phyloP scores from a whole-genome alignment of 495 filamentous ascomycete genomes.

The Neurospora sp. region DNA sequence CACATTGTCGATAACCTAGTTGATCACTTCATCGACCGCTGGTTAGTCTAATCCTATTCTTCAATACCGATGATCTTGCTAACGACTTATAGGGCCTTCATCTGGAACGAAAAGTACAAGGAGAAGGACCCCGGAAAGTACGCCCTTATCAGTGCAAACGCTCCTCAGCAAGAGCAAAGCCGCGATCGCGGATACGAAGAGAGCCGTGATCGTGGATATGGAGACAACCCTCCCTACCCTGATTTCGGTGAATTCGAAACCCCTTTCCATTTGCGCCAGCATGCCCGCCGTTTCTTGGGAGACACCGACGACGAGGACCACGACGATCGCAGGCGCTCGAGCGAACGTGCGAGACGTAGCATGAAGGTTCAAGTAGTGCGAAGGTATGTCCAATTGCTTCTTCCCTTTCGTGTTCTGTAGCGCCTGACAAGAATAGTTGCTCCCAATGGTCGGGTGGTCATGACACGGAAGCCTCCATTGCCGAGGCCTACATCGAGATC shows the following conservation, averaged over 20 bases:
- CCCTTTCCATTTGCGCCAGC: background rate
- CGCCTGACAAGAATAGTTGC: slow-evolving; percentile 30
- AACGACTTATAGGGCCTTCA: slow-evolving; percentile 58
- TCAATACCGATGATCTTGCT: background rate
- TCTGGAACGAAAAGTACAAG: slow-evolving; percentile 74
- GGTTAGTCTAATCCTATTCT: slow-evolving; percentile 17
- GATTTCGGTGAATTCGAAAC: background rate
- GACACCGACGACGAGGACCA: slow-evolving; percentile 15
- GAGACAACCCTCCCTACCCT: background rate
- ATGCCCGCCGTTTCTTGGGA: slow-evolving; percentile 19
- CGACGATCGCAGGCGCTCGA: background rate
- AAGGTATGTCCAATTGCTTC: slow-evolving; percentile 23
- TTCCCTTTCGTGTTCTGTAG: background rate
- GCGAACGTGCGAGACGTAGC: slow-evolving; percentile 4
- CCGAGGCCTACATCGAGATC: slow-evolving; percentile 75
- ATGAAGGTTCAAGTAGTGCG: slow-evolving; percentile 33
- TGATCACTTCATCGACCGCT: slow-evolving; percentile 74
- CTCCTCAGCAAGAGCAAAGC: background rate
- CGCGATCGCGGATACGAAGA: background rate
- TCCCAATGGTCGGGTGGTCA: slow-evolving; percentile 65
- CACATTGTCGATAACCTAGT: slow-evolving; percentile 69
- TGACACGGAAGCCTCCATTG: slow-evolving; percentile 71
- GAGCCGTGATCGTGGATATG: background rate
- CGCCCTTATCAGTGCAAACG: background rate
- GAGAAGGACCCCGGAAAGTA: slow-evolving; percentile 56